These are phyloP conservation scores for Cercospora janseana DNA, from an alignment of 2,329 filamentous ascomycete genomes.

Conservation along the genomic window DNA sequence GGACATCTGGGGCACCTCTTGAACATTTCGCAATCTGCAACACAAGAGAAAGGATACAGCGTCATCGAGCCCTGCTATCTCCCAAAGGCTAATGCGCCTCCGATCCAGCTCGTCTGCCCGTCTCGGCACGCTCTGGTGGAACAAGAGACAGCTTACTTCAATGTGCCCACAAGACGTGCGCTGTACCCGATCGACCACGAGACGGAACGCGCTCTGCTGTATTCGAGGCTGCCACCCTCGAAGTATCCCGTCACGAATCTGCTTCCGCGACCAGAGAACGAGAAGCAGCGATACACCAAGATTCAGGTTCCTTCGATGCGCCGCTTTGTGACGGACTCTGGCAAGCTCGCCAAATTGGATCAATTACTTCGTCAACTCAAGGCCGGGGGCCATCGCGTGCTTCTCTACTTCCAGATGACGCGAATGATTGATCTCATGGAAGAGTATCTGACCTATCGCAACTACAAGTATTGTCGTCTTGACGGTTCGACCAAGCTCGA, in stretches of 20 bases:
- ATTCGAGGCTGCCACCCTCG: conserved; percentile 65
- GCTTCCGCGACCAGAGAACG: conserved; percentile 74
- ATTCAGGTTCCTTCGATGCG: conserved; percentile 95
- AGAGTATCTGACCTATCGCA: conserved; percentile 96
- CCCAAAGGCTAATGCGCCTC: conserved; percentile 78
- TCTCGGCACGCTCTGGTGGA: conserved; percentile 64
- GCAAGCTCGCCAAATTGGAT: conserved; percentile 90
- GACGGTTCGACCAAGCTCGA: conserved; percentile 97
- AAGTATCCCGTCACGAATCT: conserved; percentile 63
- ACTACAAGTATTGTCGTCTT: conserved; percentile 96
- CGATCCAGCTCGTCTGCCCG: conserved; percentile 75
- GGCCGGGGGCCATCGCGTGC: conserved; percentile 84
- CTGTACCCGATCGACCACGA: conserved; percentile 65
- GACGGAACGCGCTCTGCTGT: conserved; percentile 72
- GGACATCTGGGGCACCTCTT: conserved; percentile 73
- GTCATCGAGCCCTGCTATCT: conserved; percentile 78
- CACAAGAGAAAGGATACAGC: conserved; percentile 67
- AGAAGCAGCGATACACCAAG: conserved; percentile 82
- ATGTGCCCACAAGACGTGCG: conserved; percentile 67
- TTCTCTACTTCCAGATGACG: conserved; percentile 99
- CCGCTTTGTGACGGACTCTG: conserved; percentile 95
- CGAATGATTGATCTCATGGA: conserved; percentile 99
- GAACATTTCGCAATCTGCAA: conserved; percentile 69
- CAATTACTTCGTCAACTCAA: conserved; percentile 85
- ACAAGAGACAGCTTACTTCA: conserved; percentile 75